Base-by-base conservation (phyloP, 2,329 filamentous ascomycete species). In the Fusarium piperis region DNA sequence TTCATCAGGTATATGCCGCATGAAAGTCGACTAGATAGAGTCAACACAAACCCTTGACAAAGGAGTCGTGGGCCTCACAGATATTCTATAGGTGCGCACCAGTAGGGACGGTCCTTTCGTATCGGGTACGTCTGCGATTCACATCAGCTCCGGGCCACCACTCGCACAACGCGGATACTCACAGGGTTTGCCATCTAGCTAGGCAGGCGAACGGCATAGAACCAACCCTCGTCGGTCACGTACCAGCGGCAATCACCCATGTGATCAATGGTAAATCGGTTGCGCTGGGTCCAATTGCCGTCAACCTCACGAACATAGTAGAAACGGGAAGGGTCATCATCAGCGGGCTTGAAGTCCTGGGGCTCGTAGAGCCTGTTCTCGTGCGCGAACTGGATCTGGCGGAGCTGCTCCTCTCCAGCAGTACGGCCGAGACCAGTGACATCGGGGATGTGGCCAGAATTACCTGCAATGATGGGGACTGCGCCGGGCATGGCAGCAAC, bases 281-380 rank as follows among this genome's bases (percentile, higher is more conserved):
- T 88, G 78, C 88, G 86, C 79, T 89, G 84, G 36, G 85, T 87
- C 86, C 86, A 91, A 65, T 86, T 85, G 56, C 87, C 86, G 78
- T 91, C 88, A 72, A 87, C 80, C 80, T 91, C 89, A 64, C 88
- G 86, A 74, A 87, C 85, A 81, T 85, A 88, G 81, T 91, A 92
- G 81, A 88, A 87, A 68, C 89, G 88, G 48, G 83, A 84, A 39
- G 87, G 85, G 79, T 90, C 86, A 70, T 89, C 85, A 75, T 91
- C 89, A 20, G 85, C 84, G 3, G 90, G 90, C 79, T 90, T 88
- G 77, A 91, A 89, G 73, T 90, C 88, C 82, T 91, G 89, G 16
- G 87, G 85, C 78, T 89, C 85, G 71, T 86, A 84, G 71, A 87
- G 81, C 72, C 83, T 82, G 78, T 86, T 87, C 70, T 81, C 78